phyloP scores from a whole-genome alignment of 2,329 filamentous ascomycete genomes.

The Stagonosporopsis chrysanthemi region DNA sequence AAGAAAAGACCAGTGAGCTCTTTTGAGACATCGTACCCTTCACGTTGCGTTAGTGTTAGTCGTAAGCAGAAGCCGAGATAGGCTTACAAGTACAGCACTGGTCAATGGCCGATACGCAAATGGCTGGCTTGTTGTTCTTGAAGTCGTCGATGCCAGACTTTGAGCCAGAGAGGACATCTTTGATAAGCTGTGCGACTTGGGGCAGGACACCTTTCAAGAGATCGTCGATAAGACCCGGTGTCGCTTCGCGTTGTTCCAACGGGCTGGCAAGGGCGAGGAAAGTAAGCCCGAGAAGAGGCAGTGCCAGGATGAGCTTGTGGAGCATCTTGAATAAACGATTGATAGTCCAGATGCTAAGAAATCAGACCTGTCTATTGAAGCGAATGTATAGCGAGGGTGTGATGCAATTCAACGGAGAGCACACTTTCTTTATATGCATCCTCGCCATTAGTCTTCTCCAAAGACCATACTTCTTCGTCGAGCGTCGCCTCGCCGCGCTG shows the following conservation, averaged over 20 bases:
- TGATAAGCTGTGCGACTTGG: slow-evolving; percentile 32
- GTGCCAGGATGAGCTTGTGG: slow-evolving; percentile 22
- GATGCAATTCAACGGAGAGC: not conserved
- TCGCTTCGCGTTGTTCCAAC: slow-evolving; percentile 30
- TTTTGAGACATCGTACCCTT: slow-evolving; percentile 42
- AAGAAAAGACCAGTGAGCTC: slow-evolving; percentile 40
- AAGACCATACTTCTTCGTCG: not conserved
- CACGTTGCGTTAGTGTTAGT: not conserved
- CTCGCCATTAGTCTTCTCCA: not conserved
- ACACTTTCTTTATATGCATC: not conserved
- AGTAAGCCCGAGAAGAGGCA: slow-evolving; percentile 27
- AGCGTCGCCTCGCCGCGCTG: slow-evolving; percentile 1
- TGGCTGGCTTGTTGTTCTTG: slow-evolving; percentile 30
- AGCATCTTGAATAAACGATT: slow-evolving; percentile 22
- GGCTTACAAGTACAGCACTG: slow-evolving; percentile 43
- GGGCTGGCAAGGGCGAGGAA: slow-evolving; percentile 31
- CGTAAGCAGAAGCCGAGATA: not conserved
- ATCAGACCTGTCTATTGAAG: too few species aligned
- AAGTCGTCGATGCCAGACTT: slow-evolving; percentile 38
- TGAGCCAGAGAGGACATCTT: slow-evolving; percentile 37
- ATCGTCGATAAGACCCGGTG: slow-evolving; percentile 35
- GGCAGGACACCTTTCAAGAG: slow-evolving; percentile 30
- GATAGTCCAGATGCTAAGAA: not conserved
- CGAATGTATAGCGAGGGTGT: not conserved
- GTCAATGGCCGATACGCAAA: slow-evolving; percentile 33